A percentile compares a stretch with the other conserved stretches of the same genome.
Conservation (phyloP, 164 flowering plant species). For the Protea cynaroides region DNA sequence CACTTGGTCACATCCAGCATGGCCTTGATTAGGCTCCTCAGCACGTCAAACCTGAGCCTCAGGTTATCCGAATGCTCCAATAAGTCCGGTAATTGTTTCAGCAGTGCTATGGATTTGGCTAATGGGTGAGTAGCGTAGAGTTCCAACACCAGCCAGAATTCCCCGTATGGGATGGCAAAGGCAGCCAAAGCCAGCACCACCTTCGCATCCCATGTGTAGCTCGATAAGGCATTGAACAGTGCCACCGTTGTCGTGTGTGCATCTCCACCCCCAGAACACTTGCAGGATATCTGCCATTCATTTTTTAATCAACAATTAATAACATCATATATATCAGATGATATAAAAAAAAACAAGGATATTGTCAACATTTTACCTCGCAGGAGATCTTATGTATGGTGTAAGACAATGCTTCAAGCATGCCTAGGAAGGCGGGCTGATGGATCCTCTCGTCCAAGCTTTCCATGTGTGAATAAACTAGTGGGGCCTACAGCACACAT, state of each 20-base stretch:
- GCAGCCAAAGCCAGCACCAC: slow-evolving; percentile 40
- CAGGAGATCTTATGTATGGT: slow-evolving; percentile 40
- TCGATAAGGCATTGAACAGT: slow-evolving; percentile 38
- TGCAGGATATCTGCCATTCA: slow-evolving; percentile 44
- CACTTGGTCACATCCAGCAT: slow-evolving; percentile 42
- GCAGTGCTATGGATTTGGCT: slow-evolving; percentile 40
- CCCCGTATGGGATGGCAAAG: slow-evolving; percentile 40
- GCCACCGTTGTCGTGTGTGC: slow-evolving; percentile 46
- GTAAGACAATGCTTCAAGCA: slow-evolving; percentile 43
- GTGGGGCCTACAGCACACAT: slow-evolving; percentile 2
- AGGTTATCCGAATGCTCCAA: slow-evolving; percentile 32
- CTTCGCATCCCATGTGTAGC: slow-evolving; percentile 47
- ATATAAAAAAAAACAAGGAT: no score
- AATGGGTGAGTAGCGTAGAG: slow-evolving; percentile 30
- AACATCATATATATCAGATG: no score
- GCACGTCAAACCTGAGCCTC: slow-evolving; percentile 36
- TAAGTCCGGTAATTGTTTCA: slow-evolving; percentile 49
- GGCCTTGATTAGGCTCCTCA: slow-evolving; percentile 29
- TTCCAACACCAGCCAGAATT: slow-evolving; percentile 50
- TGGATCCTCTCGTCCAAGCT: slow-evolving; percentile 27
- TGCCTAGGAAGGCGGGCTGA: slow-evolving; percentile 17
- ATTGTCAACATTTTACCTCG: slow-evolving; percentile 35
- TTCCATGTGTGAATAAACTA: slow-evolving; percentile 7
- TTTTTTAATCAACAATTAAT: no score
- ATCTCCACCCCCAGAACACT: slow-evolving; percentile 59